Base-by-base conservation (phyloP, 2,329 filamentous ascomycete species). In the Shiraia sp. region DNA sequence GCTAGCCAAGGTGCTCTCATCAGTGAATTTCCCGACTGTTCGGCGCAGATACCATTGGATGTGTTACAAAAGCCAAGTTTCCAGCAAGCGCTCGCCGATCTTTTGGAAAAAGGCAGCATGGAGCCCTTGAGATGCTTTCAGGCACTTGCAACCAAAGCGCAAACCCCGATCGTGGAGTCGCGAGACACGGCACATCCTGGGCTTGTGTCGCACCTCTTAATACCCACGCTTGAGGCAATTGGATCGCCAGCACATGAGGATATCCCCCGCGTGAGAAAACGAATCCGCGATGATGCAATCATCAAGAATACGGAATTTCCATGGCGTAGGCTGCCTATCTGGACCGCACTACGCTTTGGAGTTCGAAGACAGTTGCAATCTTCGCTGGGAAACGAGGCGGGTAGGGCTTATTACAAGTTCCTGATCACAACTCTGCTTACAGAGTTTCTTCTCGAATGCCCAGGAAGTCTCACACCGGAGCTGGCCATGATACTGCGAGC, bases 241-340 rank as follows among this genome's bases (percentile, higher is more conserved):
- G 83, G 83, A 0, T 47, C 56, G 0, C 51, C 69, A 1, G 47
- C 70, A 0, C 44, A 66, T 1, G 34, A 30, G 19, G 43, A 63
- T 1, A 64, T 74, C 0, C 51, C 62, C 0, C 22, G 69, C 0
- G 53, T 84, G 1, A 67, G 69, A 0, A 87, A 87, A 54, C 70
- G 76, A 3, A 74, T 85, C 0, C 73, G 79, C 0, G 84, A 87
- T 32, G 81, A 86, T 25, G 75, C 83, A 1, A 73, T 72, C 13
- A 74, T 79, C 60, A 53, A 61, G 1, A 55, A 72, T 1, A 65
- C 72, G 0, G 62, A 73, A 3, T 45, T 70, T 0, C 82, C 82
- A 0, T 87, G 83, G 83, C 72, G 83, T 12, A 70, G 85, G 27
- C 74, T 75, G 4, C 76, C 83, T 0, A 72, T 78, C 36, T 87